A percentile compares a stretch with the other conserved stretches of the same genome.
Evolutionary conservation across 2,329 filamentous ascomycete genomes (phyloP).

Genomic region (Ilyonectria sp.): DNA sequence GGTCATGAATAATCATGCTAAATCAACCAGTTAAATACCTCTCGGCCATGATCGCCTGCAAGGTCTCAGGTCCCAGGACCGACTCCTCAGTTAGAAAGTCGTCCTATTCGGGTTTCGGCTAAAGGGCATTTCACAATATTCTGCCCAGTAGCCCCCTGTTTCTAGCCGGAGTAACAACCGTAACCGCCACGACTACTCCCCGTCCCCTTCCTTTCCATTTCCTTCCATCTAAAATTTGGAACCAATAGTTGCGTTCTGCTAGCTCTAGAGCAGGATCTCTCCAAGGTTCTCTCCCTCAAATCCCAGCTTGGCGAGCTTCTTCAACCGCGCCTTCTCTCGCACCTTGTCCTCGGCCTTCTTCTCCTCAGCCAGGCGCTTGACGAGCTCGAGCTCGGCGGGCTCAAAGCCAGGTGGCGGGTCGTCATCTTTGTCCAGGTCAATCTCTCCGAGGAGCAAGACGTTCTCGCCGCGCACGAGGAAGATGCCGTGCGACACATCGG

Average conservation of each 20-base stretch:
- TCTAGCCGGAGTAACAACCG: constrained; percentile 44
- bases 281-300: constrained; percentile 90
- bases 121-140: constrained; percentile 76
- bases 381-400: constrained; percentile 75
- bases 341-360: constrained; percentile 78
- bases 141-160: constrained; percentile 59
- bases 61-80: constrained; percentile 24
- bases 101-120: constrained; percentile 26
- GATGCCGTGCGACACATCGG: constrained; percentile 87
- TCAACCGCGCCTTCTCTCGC: constrained; percentile 79
- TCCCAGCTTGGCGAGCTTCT: constrained; percentile 82
- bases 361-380: constrained; percentile 81
- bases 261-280: constrained; percentile 76
- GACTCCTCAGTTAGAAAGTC: constrained; percentile 20
- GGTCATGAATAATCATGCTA: constrained; percentile 38
- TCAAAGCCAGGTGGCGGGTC: constrained; percentile 82
- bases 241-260: constrained; percentile 43
- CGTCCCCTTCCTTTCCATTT: constrained; percentile 11
- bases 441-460: constrained; percentile 94
- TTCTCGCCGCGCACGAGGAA: constrained; percentile 97
- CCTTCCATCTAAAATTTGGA: constrained; percentile 6
- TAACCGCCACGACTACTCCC: constrained; percentile 15
- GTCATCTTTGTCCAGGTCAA: constrained; percentile 97
- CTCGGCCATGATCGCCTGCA: constrained; percentile 32
- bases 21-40: constrained; percentile 31